Conservation (phyloP, 345 rosid species). For the Eutrema yunnanense region DNA sequence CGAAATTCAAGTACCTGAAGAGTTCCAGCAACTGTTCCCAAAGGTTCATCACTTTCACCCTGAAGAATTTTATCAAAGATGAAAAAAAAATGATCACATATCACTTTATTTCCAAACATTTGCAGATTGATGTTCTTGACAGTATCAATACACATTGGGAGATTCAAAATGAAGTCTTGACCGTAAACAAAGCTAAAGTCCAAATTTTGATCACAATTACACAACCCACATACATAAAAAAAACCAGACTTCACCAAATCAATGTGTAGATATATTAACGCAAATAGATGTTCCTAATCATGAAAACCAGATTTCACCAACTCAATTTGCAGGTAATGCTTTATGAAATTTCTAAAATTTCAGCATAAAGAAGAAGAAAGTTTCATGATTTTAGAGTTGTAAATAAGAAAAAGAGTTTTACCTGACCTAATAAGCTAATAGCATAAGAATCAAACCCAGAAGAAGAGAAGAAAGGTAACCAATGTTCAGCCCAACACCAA, state of each 20-base stretch:
- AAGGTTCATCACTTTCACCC: slow-evolving; percentile 88
- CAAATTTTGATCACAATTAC: background rate
- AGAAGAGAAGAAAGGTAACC: slow-evolving; percentile 80
- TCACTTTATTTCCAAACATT: background rate
- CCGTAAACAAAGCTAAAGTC: background rate
- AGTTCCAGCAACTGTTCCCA: slow-evolving; percentile 62
- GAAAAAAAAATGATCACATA: background rate
- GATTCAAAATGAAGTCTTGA: background rate
- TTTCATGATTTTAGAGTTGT: background rate
- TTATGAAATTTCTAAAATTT: background rate
- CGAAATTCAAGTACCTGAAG: slow-evolving; percentile 49
- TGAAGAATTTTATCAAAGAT: slow-evolving; percentile 19
- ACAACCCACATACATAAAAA: background rate
- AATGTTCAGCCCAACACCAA: slow-evolving; percentile 96
- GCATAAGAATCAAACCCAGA: slow-evolving; percentile 82
- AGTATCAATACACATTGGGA: no score
- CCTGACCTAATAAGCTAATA: slow-evolving; percentile 80
- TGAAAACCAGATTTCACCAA: background rate
- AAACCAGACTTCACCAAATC: background rate
- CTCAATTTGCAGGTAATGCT: background rate
- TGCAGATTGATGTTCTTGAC: background rate
- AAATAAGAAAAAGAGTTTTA: background rate
- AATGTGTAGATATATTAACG: background rate
- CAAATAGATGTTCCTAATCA: background rate
- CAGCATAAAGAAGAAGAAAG: background rate